Percentiles rank a stretch among this genome's conserved stretches.
phyloP scores from a whole-genome alignment of 352 stramenopile species.

The Pythium graminicola region DNA sequence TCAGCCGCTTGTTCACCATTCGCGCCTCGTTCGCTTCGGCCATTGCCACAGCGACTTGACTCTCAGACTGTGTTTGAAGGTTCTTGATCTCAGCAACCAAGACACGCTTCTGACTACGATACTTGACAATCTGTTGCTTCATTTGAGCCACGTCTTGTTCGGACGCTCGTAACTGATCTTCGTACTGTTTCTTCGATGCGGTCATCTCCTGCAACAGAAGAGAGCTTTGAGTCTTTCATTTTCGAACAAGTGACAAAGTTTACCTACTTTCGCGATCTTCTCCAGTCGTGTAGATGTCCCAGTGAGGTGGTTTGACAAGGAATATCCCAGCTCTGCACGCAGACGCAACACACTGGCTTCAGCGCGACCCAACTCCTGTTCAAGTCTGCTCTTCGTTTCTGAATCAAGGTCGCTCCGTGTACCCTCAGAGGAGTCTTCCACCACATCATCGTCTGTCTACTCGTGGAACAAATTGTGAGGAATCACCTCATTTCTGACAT shows the following conservation, averaged over 20 bases:
- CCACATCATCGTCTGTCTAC: conserved; percentile 61
- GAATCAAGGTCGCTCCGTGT: conserved; percentile 41
- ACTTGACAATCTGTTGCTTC: conserved; percentile 71
- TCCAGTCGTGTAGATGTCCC: conserved; percentile 66
- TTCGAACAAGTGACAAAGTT: background rate
- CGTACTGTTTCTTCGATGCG: conserved; percentile 57
- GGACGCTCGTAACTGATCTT: conserved; percentile 49
- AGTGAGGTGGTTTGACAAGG: conserved; percentile 66
- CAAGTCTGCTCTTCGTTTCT: conserved; percentile 37
- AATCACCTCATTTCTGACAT: no score
- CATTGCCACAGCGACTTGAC: conserved; percentile 75
- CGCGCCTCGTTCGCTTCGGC: conserved; percentile 75
- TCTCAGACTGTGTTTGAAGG: conserved; percentile 64
- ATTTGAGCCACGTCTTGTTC: conserved; percentile 48
- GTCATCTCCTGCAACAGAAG: conserved; percentile 44
- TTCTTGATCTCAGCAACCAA: conserved; percentile 74
- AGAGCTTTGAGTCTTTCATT: background rate
- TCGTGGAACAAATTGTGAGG: no score
- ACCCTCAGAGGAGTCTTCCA: background rate
- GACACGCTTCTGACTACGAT: conserved; percentile 68
- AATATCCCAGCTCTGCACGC: conserved; percentile 71
- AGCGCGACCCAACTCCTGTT: conserved; percentile 66
- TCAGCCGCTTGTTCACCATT: conserved; percentile 80
- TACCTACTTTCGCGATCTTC: conserved; percentile 50
- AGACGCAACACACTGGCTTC: conserved; percentile 63